Evolutionary conservation across 2,329 filamentous ascomycete species (phyloP), one percentile per base, ranked within the genome.

Genomic region (Ophiognomonia clavigignenti-juglandacearum): DNA sequence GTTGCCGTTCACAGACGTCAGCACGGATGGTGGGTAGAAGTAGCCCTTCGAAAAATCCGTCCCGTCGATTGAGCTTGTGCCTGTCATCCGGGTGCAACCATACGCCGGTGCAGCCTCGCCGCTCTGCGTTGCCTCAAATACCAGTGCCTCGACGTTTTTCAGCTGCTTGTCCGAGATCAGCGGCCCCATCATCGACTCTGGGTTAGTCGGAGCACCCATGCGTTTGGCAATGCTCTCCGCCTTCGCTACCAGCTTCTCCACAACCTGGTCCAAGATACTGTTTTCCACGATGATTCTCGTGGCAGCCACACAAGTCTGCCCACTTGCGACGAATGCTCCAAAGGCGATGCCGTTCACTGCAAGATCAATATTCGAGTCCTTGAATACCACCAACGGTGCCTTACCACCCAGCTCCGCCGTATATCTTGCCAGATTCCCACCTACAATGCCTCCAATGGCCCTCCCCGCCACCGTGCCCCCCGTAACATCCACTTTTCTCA

Each of bases 21-120:
- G 75, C 2, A 96, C 77, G 0, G 90, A 95, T 0, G 88, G 88
- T 42, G 86, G 76, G 66, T 83, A 95, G 70, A 88, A 96, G 64
- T 90, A 89, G 2, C 78, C 72, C 64, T 72, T 72, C 0, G 66
- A 64, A 23, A 82, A 72, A 40, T 80, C 71, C 1, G 64, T 71
- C 1, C 64, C 69, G 51, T 82, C 77, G 0, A 82, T 62, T 0
- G 56, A 19, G 16, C 78, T 80, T 2, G 27, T 55, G 1, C 74
- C 71, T 4, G 51, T 61, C 61, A 82, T 69, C 20, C 74, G 66
- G 26, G 65, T 55, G 0, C 78, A 79, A 5, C 81, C 74, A 10
- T 56, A 62, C 0, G 72, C 45, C 2, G 62, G 62, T 4, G 53
- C 57, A 2, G 62, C 69, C 2, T 61, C 54, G 0, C 68, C 67